Conservation (phyloP, 495 filamentous ascomycete species). For the Annulohypoxylon nitens region DNA sequence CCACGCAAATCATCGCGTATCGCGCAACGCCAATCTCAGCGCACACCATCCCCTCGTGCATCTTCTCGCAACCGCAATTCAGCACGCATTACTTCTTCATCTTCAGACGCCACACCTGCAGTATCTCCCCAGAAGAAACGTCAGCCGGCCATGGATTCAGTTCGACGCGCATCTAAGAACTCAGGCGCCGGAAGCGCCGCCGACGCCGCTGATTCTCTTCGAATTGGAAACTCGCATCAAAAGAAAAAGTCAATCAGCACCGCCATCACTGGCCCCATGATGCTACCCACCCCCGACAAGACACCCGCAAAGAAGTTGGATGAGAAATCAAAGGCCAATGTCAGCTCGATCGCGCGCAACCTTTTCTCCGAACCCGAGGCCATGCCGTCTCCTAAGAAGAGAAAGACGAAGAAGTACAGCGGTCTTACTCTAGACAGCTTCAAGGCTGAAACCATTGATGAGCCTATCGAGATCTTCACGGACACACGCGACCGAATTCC, state of each 20-base stretch:
- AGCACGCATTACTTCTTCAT: conserved; percentile 47
- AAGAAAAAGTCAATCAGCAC: conserved; percentile 40
- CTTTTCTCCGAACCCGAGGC: conserved; percentile 75
- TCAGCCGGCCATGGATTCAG: conserved; percentile 50
- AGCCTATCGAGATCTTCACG: conserved; percentile 84
- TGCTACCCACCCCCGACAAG: conserved; percentile 91
- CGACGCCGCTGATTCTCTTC: conserved; percentile 54
- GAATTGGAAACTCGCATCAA: conserved; percentile 45
- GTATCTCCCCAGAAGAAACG: conserved; percentile 68
- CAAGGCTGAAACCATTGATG: conserved; percentile 66
- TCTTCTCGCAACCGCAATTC: conserved; percentile 52
- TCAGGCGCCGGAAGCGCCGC: conserved; percentile 53
- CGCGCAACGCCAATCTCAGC: conserved; percentile 54
- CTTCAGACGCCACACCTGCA: conserved; percentile 55
- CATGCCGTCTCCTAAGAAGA: conserved; percentile 71
- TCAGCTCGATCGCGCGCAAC: conserved; percentile 76
- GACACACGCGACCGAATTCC: conserved; percentile 91
- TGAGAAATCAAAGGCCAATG: conserved; percentile 62
- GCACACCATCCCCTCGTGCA: conserved; percentile 61
- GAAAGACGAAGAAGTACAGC: conserved; percentile 68
- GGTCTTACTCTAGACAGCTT: conserved; percentile 79
- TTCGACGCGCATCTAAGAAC: conserved; percentile 57
- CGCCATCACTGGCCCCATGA: conserved; percentile 52
- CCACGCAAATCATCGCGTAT: conserved; percentile 70
- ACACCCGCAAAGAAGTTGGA: conserved; percentile 82